Conservation (phyloP, 768 basidiomycete genomes). For the Termitomyces sp. region DNA sequence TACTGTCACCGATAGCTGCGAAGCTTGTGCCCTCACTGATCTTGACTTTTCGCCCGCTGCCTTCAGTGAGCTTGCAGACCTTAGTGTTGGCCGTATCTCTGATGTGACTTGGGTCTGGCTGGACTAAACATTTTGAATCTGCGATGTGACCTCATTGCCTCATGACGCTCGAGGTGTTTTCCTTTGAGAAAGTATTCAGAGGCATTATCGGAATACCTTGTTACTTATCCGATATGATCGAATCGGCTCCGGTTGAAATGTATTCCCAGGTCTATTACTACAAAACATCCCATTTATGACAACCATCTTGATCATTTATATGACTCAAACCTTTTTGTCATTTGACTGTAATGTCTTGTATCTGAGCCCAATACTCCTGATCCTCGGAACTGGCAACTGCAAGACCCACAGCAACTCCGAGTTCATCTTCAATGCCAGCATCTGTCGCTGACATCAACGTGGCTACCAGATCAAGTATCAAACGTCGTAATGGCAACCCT, state of each 20-base stretch:
- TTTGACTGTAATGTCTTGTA: slow-evolving; percentile 11
- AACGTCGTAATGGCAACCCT: slow-evolving; percentile 35
- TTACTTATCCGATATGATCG: slow-evolving; percentile 12
- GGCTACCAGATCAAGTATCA: slow-evolving; percentile 61
- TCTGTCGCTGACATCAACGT: slow-evolving; percentile 19
- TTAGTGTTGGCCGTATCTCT: slow-evolving; percentile 42
- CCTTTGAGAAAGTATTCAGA: slow-evolving; percentile 12
- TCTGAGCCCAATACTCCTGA: slow-evolving; percentile 31
- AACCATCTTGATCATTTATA: neutral
- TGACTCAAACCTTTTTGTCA: neutral
- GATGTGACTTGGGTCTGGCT: slow-evolving; percentile 46
- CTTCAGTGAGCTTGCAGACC: slow-evolving; percentile 42
- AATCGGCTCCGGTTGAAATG: slow-evolving; percentile 21
- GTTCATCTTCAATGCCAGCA: slow-evolving; percentile 1
- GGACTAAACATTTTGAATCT: neutral
- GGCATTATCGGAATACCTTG: neutral
- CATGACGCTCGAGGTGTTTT: slow-evolving; percentile 22
- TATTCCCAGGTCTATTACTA: slow-evolving; percentile 13
- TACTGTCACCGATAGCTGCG: slow-evolving; percentile 57
- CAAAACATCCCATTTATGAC: neutral
- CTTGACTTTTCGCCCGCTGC: slow-evolving; percentile 62
- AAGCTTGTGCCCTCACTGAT: slow-evolving; percentile 40
- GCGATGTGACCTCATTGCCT: slow-evolving; percentile 1
- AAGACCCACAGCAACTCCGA: slow-evolving; percentile 23
- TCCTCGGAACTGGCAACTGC: slow-evolving; percentile 33